phyloP scores from a whole-genome alignment of 1,139 yeast species.

The Sugiyamaella castrensis region DNA sequence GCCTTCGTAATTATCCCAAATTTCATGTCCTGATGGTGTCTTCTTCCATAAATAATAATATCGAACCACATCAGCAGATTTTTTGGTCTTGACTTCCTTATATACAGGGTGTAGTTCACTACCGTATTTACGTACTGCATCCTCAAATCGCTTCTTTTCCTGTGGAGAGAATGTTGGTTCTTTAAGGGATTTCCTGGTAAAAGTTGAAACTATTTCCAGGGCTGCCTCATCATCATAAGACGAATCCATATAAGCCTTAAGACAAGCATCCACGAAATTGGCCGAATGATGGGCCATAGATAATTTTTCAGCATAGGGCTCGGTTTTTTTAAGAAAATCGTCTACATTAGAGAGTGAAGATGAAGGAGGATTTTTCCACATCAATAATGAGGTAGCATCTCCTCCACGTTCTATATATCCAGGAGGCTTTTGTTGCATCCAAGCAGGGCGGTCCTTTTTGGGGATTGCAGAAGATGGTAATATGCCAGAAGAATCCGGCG shows the following conservation, averaged over 20 bases:
- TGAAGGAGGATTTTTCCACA: conserved; percentile 52
- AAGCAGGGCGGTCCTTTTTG: conserved; percentile 58
- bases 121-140: conserved; percentile 70
- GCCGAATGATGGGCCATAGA: conserved; percentile 55
- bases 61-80: conserved; percentile 74
- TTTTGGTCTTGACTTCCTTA: conserved; percentile 65
- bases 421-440: conserved; percentile 76
- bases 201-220: conserved; percentile 37
- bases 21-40: conserved; percentile 64
- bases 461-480: conserved; percentile 39
- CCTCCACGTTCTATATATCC: conserved; percentile 88
- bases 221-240: conserved; percentile 53
- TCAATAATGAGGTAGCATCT: conserved; percentile 62
- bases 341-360: conserved; percentile 41
- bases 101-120: conserved; percentile 75
- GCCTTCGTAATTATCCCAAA: conserved; percentile 84
- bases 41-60: conserved; percentile 92
- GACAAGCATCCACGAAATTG: conserved; percentile 73
- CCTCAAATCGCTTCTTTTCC: conserved; percentile 69
- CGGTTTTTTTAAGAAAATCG: conserved; percentile 53
- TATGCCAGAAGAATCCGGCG: conserved; percentile 23
- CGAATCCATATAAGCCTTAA: conserved; percentile 52
- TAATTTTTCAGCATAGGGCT: conserved; percentile 53
- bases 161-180: conserved; percentile 72
- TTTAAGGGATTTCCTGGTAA: conserved; percentile 57